phyloP scores from a whole-genome alignment of 2,329 filamentous ascomycete species.

The Exophiala oligosperma region DNA sequence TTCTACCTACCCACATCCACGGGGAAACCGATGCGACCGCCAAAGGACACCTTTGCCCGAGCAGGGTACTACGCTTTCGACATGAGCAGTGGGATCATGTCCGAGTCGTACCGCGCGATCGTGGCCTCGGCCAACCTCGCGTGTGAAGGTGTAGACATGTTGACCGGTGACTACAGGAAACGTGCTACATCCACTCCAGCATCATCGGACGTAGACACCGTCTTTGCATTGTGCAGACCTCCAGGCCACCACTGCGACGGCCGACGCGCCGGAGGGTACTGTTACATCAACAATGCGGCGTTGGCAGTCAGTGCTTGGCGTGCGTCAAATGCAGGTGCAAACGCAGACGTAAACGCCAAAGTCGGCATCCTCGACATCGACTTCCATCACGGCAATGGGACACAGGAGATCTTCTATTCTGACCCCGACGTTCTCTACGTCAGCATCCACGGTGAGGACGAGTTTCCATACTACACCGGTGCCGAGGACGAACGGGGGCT shows the following conservation, averaged over 20 bases:
- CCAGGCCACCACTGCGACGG: constrained; percentile 31
- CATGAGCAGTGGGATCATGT: constrained; percentile 29
- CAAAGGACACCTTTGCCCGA: constrained; percentile 27
- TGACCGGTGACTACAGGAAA: constrained; percentile 1
- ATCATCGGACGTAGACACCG: constrained; percentile 18
- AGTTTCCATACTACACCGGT: constrained; percentile 35
- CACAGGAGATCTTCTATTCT: constrained; percentile 33
- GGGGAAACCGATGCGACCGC: constrained; percentile 18
- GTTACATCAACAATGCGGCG: constrained; percentile 31
- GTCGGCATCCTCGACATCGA: constrained; percentile 30
- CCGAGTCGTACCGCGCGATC: constrained; percentile 24
- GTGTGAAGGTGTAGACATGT: constrained; percentile 23
- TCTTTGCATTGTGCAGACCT: constrained; percentile 28
- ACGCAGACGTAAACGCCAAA: constrained; percentile 10
- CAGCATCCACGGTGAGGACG: constrained; percentile 37
- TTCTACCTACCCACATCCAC: constrained; percentile 22
- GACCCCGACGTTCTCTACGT: constrained; percentile 34
- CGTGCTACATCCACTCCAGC: too few relatives aligned
- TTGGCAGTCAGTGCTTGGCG: constrained; percentile 23
- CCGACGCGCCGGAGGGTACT: constrained; percentile 28
- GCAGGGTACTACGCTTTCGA: constrained; percentile 31
- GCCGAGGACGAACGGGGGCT: constrained; percentile 19
- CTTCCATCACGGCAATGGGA: constrained; percentile 31
- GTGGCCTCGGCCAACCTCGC: constrained; percentile 30
- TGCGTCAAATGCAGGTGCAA: constrained; percentile 7